A percentile compares a stretch with the other conserved stretches of the same genome.
Conservation (phyloP, 192 early-diverging fungal genomes). For the Podila minutissima region DNA sequence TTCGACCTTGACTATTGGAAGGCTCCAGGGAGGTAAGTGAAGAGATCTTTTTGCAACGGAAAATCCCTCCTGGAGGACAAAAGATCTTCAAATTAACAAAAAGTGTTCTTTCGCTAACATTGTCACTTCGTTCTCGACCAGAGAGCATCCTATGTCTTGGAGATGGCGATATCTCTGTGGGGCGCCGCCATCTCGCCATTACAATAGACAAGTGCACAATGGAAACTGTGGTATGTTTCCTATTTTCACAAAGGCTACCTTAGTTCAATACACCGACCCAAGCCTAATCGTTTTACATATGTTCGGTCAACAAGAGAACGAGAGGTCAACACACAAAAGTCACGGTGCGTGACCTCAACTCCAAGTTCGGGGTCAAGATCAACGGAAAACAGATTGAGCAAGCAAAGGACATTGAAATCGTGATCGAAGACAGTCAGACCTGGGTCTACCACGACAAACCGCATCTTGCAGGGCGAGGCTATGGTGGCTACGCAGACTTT, state of each 20-base stretch:
- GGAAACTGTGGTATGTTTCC: constrained; percentile 27
- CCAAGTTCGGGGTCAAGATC: constrained; percentile 22
- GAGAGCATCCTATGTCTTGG: constrained; percentile 22
- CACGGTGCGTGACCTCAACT: constrained; percentile 29
- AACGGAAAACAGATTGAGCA: constrained; percentile 14
- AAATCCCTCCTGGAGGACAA: not conserved
- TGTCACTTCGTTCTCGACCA: not conserved
- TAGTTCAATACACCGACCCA: not conserved
- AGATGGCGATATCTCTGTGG: constrained; percentile 21
- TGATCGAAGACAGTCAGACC: constrained; percentile 1
- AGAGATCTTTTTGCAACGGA: not conserved
- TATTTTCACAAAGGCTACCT: too few species aligned
- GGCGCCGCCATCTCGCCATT: constrained; percentile 32
- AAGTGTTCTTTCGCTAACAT: too few species aligned
- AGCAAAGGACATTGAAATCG: constrained; percentile 20
- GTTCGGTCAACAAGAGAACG: constrained; percentile 6
- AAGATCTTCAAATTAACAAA: not conserved
- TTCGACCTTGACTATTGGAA: constrained; percentile 36
- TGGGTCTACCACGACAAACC: constrained; percentile 6
- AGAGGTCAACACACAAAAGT: constrained; percentile 26
- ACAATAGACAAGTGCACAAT: constrained; percentile 17
- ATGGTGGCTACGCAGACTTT: constrained; percentile 28
- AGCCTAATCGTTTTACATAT: not conserved
- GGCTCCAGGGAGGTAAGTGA: constrained; percentile 15
- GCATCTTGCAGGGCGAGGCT: constrained; percentile 43